A percentile compares a stretch with the other conserved stretches of the same genome.
Conservation (phyloP, 805 yeast genomes). For the Yamadazyma nakazawae region DNA sequence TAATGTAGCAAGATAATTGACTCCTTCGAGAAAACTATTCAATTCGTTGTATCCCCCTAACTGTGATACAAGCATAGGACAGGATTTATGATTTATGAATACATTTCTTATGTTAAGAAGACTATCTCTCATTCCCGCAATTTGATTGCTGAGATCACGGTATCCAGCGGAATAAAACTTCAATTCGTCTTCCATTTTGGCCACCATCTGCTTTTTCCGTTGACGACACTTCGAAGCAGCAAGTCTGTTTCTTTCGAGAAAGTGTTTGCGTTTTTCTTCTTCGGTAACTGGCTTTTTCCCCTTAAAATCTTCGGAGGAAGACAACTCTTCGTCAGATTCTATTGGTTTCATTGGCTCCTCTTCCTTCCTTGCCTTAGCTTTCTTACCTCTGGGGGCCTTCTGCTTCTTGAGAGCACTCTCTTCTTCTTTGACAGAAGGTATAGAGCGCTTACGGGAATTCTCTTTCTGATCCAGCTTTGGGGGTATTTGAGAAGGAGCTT, state of each 20-base stretch:
- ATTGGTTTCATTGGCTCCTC: slow-evolving; percentile 7
- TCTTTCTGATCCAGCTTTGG: not conserved
- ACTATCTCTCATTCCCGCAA: slow-evolving; percentile 57
- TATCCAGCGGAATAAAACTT: slow-evolving; percentile 68
- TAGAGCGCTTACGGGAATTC: not conserved
- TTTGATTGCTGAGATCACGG: slow-evolving; percentile 58
- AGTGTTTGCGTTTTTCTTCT: slow-evolving; percentile 60
- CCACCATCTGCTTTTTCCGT: slow-evolving; percentile 85
- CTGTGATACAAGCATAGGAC: slow-evolving; percentile 36
- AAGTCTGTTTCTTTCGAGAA: slow-evolving; percentile 84
- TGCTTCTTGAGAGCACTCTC: not conserved
- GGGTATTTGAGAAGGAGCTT: slow-evolving; percentile 8
- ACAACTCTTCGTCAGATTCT: not conserved
- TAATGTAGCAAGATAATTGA: slow-evolving; percentile 26
- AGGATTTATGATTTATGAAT: slow-evolving; percentile 50
- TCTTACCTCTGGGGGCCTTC: slow-evolving; percentile 4
- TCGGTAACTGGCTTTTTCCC: slow-evolving; percentile 17
- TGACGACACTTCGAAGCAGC: slow-evolving; percentile 96
- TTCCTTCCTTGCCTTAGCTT: slow-evolving; percentile 10
- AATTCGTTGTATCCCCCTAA: slow-evolving; percentile 48
- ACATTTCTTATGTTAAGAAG: slow-evolving; percentile 47
- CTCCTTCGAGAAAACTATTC: slow-evolving; percentile 38
- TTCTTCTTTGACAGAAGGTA: slow-evolving; percentile 5
- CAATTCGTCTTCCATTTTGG: slow-evolving; percentile 77
- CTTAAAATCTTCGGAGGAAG: slow-evolving; percentile 2